Percentiles rank a stretch among this genome's conserved stretches.
These are phyloP conservation scores for Pseudotsuga menziesii DNA, from an alignment of 75 land plant species.

Conservation along the genomic window DNA sequence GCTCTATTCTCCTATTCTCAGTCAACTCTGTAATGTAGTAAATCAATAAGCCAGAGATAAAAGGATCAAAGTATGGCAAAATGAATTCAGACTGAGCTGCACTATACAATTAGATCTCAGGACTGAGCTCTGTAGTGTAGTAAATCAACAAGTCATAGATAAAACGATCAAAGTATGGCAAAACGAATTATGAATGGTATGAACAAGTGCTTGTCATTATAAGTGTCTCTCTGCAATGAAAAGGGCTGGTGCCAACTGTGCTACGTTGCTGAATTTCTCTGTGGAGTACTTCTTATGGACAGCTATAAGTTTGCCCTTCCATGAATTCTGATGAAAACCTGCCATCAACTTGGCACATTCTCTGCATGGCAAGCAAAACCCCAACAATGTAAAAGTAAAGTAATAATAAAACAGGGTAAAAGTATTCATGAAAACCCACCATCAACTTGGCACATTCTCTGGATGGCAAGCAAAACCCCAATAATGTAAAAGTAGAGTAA, in stretches of 20 bases:
- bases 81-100: too few species aligned
- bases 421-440: constrained; percentile 15
- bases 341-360: constrained; percentile 17
- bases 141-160: too few species aligned
- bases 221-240: too few species aligned
- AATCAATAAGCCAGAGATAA: too few species aligned
- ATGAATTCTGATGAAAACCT: constrained; percentile 15
- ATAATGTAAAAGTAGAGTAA: background rate
- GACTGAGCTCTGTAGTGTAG: too few species aligned
- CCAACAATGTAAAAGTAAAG: background rate
- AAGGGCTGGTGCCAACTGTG: background rate
- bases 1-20: too few species aligned
- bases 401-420: background rate
- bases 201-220: too few species aligned
- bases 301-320: constrained; percentile 26
- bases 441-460: constrained; percentile 9
- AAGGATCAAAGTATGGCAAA: too few species aligned
- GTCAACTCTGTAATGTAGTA: too few species aligned
- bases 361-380: constrained; percentile 10
- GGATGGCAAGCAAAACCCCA: constrained; percentile 13
- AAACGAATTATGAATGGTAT: too few species aligned
- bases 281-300: constrained; percentile 42
- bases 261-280: constrained; percentile 21
- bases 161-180: too few species aligned
- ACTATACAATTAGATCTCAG: too few species aligned